Evolutionary conservation across 2,329 filamentous ascomycete genomes (phyloP).

Genomic region (Talaromyces islandicus): DNA sequence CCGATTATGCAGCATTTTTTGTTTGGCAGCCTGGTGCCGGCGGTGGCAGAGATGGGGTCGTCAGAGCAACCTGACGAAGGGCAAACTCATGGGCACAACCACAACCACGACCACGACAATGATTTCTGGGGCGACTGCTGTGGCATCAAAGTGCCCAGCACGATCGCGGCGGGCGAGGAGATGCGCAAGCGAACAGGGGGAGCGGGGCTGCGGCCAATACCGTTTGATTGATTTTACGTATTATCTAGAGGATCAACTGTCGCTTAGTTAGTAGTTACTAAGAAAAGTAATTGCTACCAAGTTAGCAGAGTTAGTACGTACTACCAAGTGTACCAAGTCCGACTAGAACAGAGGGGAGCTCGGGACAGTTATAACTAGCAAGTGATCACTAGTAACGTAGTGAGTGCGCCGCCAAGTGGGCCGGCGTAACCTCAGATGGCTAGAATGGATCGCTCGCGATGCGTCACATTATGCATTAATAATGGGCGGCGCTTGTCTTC

Average conservation of each 20-base stretch:
- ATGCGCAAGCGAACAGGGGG: slow-evolving; percentile 67
- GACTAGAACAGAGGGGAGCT: too few relatives aligned
- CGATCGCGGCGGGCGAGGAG: slow-evolving; percentile 83
- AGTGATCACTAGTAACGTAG: too few relatives aligned
- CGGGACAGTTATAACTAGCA: too few relatives aligned
- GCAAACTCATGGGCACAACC: slow-evolving; percentile 59
- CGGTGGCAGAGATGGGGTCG: slow-evolving; percentile 67
- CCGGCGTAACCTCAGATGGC: not conserved
- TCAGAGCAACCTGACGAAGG: slow-evolving; percentile 50
- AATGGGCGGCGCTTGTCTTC: not conserved
- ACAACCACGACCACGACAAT: slow-evolving; percentile 55
- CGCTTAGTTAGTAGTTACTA: too few relatives aligned
- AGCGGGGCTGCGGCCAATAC: slow-evolving; percentile 56
- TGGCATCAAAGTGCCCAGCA: slow-evolving; percentile 94
- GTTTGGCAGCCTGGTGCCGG: slow-evolving; percentile 79
- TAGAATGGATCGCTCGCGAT: not conserved
- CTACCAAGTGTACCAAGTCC: too few relatives aligned
- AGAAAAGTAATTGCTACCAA: too few relatives aligned
- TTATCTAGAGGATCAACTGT: too few relatives aligned
- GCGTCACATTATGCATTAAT: not conserved
- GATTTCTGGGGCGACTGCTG: slow-evolving; percentile 89
- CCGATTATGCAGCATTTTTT: slow-evolving; percentile 99
- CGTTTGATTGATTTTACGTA: slow-evolving; percentile 32
- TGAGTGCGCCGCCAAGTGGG: too few relatives aligned
- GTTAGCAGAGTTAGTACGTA: too few relatives aligned